Evolutionary conservation across 331 rosid species (phyloP).

Genomic region (Erythrophleum ivorense): DNA sequence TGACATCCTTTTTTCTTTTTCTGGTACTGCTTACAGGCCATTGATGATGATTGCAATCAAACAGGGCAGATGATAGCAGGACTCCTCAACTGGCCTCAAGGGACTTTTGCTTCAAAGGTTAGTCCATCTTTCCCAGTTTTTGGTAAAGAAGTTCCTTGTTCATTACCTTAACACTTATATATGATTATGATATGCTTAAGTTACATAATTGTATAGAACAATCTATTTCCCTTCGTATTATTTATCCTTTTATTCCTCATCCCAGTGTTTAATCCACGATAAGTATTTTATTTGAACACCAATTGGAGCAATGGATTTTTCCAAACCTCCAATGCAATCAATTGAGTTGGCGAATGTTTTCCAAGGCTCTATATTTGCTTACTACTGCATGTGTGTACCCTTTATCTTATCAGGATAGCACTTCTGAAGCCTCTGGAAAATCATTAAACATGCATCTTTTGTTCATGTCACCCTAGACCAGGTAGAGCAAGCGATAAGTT

Average conservation of each 20-base stretch:
- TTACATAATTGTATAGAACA: not conserved
- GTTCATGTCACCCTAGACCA: not conserved
- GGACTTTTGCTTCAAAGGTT: conserved; percentile 96
- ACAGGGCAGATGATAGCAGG: conserved; percentile 97
- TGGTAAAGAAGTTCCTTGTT: not conserved
- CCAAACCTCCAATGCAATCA: not conserved
- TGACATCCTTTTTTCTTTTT: not conserved
- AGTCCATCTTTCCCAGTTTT: conserved; percentile 23
- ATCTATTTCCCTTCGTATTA: not conserved
- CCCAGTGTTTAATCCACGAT: not conserved
- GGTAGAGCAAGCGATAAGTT: not conserved
- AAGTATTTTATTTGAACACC: not conserved
- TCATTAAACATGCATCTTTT: not conserved
- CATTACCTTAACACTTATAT: not conserved
- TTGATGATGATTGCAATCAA: conserved; percentile 98
- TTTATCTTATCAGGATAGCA: not conserved
- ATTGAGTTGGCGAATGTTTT: not conserved
- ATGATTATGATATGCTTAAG: not conserved
- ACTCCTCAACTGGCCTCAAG: conserved; percentile 94
- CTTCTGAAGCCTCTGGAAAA: not conserved
- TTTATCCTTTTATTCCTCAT: not conserved
- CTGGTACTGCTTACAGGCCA: conserved; percentile 59
- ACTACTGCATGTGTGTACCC: not conserved
- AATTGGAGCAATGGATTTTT: not conserved
- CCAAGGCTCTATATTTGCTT: not conserved